Conservation (phyloP, 306 rosid genomes). For the Senna tora region DNA sequence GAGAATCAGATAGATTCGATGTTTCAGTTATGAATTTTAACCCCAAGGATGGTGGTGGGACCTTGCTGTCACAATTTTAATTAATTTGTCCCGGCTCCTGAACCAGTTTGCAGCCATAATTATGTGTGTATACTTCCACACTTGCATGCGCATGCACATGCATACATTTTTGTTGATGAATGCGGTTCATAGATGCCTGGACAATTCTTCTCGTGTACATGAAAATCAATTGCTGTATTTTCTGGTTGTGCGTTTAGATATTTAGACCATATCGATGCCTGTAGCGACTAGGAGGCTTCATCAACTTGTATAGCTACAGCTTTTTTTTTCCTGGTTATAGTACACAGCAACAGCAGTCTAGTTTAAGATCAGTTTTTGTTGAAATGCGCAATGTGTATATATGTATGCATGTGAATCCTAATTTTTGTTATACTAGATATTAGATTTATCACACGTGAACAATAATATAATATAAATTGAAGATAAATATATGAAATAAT, state of each 20-base stretch:
- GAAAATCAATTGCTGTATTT: slow-evolving; percentile 53
- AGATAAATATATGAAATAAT: too few relatives aligned
- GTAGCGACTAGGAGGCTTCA: slow-evolving; percentile 39
- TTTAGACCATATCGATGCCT: slow-evolving; percentile 37
- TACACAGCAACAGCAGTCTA: slow-evolving; percentile 40
- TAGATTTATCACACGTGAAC: too few relatives aligned
- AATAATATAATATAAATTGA: too few relatives aligned
- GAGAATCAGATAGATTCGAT: slow-evolving; percentile 35
- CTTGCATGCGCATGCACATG: background rate
- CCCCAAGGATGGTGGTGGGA: slow-evolving; percentile 38
- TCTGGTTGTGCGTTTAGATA: slow-evolving; percentile 39
- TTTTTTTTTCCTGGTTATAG: too few relatives aligned
- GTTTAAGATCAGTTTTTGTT: slow-evolving; percentile 25
- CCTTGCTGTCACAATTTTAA: slow-evolving; percentile 34
- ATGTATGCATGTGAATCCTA: too few relatives aligned
- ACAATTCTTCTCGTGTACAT: slow-evolving; percentile 49
- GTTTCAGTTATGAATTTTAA: slow-evolving; percentile 26
- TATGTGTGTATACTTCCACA: background rate
- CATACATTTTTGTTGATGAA: slow-evolving; percentile 23
- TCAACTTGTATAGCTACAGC: slow-evolving; percentile 61
- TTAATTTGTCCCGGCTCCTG: slow-evolving; percentile 38
- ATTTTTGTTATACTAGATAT: too few relatives aligned
- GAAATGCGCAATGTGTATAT: too few relatives aligned
- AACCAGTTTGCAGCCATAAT: slow-evolving; percentile 1
- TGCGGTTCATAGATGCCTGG: slow-evolving; percentile 42